Percentiles rank a stretch among this genome's conserved stretches.
These are phyloP conservation scores for Theobroma grandiflorum DNA, from an alignment of 441 rosid species.

Conservation along the genomic window DNA sequence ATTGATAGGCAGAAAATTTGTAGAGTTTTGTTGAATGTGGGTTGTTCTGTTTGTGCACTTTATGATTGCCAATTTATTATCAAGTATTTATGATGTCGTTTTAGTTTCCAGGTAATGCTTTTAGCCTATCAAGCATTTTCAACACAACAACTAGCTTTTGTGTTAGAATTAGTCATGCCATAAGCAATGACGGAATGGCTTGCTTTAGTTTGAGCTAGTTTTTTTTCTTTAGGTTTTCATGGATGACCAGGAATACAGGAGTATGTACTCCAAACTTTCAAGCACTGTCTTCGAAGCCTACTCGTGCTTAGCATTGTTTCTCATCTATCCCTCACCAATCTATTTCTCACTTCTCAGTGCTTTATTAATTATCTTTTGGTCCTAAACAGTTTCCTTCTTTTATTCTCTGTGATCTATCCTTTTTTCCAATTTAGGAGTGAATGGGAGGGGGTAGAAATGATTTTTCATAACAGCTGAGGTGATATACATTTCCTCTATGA, in stretches of 20 bases:
- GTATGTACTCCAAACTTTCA: neutral
- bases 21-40: neutral
- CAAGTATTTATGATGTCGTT: neutral
- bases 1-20: neutral
- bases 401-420: too few species aligned
- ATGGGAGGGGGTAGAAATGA: neutral
- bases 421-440: neutral
- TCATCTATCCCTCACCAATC: neutral
- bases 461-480: neutral
- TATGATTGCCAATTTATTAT: neutral
- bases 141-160: neutral
- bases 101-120: neutral
- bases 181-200: neutral
- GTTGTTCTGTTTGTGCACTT: neutral
- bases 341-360: neutral
- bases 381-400: neutral
- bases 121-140: neutral
- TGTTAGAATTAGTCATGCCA: neutral
- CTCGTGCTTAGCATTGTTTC: conserved; percentile 2
- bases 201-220: neutral
- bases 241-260: neutral
- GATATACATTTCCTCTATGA: neutral
- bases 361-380: neutral
- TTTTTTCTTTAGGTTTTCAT: conserved; percentile 1
- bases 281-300: neutral